Evolutionary conservation across 495 filamentous ascomycete genomes (phyloP).

Genomic region (Tetracladium marchalianum): DNA sequence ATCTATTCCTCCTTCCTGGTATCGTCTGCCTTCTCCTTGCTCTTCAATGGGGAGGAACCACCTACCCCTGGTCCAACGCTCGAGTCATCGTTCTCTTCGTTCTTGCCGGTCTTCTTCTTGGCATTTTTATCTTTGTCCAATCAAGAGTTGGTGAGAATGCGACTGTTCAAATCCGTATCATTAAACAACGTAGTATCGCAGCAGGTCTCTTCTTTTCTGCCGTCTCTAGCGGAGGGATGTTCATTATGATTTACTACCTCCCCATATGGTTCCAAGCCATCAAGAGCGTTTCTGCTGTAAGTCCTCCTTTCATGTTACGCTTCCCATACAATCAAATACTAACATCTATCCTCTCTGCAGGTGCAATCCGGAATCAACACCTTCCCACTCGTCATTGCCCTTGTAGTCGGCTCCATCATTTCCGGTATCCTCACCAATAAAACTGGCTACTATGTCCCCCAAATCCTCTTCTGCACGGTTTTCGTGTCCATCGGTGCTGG

Average conservation of each 20-base stretch:
- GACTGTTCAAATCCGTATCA: conserved; percentile 63
- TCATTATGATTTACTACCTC: conserved; percentile 56
- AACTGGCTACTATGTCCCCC: conserved; percentile 59
- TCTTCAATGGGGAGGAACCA: conserved; percentile 35
- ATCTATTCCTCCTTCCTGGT: conserved; percentile 25
- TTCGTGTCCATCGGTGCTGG: conserved; percentile 53
- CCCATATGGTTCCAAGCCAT: conserved; percentile 75
- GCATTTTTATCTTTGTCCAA: conserved; percentile 57
- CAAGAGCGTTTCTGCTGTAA: conserved; percentile 42
- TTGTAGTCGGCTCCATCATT: conserved; percentile 36
- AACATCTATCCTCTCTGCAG: too few species aligned
- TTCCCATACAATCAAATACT: too few species aligned
- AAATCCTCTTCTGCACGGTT: conserved; percentile 39
- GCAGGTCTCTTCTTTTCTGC: conserved; percentile 49
- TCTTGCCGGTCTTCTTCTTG: conserved; percentile 49
- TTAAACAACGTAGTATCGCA: conserved; percentile 66
- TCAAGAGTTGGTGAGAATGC: conserved; percentile 59
- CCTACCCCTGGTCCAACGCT: conserved; percentile 30
- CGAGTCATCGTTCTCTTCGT: conserved; percentile 35
- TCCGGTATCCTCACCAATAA: conserved; percentile 42
- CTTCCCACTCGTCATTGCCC: conserved; percentile 45
- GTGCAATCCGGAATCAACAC: conserved; percentile 67
- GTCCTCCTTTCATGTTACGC: conserved; percentile 22
- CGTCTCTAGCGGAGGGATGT: conserved; percentile 53
- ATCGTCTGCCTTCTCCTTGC: conserved; percentile 32